Evolutionary conservation across 129 eudicot species (phyloP).

Genomic region (Flaveria brownii): DNA sequence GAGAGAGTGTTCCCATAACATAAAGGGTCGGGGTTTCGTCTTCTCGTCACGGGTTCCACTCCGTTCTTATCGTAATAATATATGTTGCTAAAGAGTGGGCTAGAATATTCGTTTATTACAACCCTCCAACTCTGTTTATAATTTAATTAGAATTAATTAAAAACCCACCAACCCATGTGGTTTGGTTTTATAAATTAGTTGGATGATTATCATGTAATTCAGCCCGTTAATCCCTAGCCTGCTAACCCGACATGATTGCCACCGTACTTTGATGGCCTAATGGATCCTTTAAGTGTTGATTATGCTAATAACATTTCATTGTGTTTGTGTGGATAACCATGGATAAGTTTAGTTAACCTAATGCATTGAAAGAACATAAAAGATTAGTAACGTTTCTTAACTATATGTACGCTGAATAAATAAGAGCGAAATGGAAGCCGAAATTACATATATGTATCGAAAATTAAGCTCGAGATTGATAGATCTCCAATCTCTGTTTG

Average conservation of each 20-base stretch:
- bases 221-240: background rate
- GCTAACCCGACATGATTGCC: background rate
- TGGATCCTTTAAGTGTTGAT: background rate
- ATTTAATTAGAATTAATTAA: background rate
- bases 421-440: constrained; percentile 10
- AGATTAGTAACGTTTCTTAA: background rate
- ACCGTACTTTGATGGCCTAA: background rate
- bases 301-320: background rate
- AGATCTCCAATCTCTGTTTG: constrained; percentile 63
- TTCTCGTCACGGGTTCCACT: no score
- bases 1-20: no score
- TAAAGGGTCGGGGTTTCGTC: no score
- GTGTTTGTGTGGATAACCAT: background rate
- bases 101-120: background rate
- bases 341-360: background rate
- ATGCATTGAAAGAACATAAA: constrained; percentile 3
- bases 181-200: background rate
- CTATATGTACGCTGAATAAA: constrained; percentile 24
- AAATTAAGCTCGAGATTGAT: constrained; percentile 55
- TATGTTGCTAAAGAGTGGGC: no score
- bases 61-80: no score
- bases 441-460: constrained; percentile 20
- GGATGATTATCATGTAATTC: background rate
- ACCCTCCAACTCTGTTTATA: background rate
- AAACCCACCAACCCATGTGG: background rate